A percentile compares a stretch with the other conserved stretches of the same genome.
phyloP scores from a whole-genome alignment of 192 early-diverging fungal species.

The Coemansia sp. region DNA sequence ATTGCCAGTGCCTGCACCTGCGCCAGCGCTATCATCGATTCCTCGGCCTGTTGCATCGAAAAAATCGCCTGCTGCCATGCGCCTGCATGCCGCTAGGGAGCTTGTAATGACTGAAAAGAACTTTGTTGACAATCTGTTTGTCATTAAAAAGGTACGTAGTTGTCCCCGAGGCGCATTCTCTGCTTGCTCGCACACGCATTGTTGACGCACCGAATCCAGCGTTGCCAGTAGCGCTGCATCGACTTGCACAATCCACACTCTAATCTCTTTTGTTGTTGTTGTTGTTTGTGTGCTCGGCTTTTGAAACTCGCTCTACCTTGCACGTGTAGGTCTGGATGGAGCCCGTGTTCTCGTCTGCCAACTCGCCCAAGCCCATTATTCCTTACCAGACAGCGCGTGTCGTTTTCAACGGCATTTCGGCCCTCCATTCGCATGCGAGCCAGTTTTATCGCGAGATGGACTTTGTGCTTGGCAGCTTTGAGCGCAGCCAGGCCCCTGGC shows the following conservation, averaged over 20 bases:
- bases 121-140: constrained; percentile 56
- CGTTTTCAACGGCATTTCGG: constrained; percentile 42
- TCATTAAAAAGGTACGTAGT: constrained; percentile 48
- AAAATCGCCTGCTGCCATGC: constrained; percentile 47
- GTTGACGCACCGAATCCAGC: background rate
- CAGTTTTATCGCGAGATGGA: constrained; percentile 55
- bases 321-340: constrained; percentile 49
- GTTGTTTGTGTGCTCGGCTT: background rate
- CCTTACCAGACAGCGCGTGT: constrained; percentile 51
- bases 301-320: background rate
- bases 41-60: background rate
- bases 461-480: constrained; percentile 42
- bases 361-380: constrained; percentile 53
- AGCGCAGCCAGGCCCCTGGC: constrained; percentile 23
- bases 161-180: background rate
- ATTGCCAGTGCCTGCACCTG: background rate
- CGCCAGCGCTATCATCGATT: background rate
- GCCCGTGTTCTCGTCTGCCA: constrained; percentile 52
- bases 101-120: constrained; percentile 55
- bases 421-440: constrained; percentile 50
- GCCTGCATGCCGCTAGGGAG: constrained; percentile 47
- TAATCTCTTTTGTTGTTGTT: background rate
- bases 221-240: background rate
- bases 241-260: background rate
- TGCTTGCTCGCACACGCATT: background rate